Evolutionary conservation across 2,329 filamentous ascomycete genomes (phyloP).

Genomic region (Penicillium occitanis): DNA sequence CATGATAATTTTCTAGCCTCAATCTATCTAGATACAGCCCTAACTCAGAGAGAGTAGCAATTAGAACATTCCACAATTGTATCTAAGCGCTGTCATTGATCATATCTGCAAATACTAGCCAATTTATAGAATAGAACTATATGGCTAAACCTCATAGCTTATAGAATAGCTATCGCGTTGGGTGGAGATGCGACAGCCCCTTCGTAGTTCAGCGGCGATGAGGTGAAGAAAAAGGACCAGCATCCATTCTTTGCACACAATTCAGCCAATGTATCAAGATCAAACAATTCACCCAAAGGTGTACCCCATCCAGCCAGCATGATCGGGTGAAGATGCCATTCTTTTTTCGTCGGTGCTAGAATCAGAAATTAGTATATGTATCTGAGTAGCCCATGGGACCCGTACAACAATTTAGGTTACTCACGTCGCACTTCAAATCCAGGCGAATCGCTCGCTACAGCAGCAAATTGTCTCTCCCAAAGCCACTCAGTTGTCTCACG

Average conservation of each 20-base stretch:
- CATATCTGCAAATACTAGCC: too few relatives aligned
- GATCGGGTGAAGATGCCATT: constrained; percentile 20
- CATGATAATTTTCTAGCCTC: not conserved
- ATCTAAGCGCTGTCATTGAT: not conserved
- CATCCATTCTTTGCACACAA: constrained; percentile 32
- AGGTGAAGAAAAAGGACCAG: constrained; percentile 49
- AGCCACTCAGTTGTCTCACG: not conserved
- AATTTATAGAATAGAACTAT: too few relatives aligned
- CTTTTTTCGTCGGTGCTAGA: constrained; percentile 11
- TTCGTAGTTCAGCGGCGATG: constrained; percentile 44
- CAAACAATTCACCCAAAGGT: constrained; percentile 41
- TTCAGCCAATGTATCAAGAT: constrained; percentile 37
- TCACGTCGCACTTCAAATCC: not conserved
- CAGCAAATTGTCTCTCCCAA: not conserved
- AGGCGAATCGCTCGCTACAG: not conserved
- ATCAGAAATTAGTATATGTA: not conserved
- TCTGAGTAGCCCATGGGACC: not conserved
- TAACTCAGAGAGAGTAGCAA: not conserved
- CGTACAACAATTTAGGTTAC: not conserved
- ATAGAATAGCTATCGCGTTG: constrained; percentile 27
- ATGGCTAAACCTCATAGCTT: not conserved
- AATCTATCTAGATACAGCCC: not conserved
- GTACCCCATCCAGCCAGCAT: constrained; percentile 39
- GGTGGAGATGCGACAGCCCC: constrained; percentile 41
- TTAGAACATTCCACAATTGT: not conserved